Percentiles rank a stretch among this genome's conserved stretches.
Conservation (phyloP, 164 flowering plant genomes). For the Stephania yunnanensis region DNA sequence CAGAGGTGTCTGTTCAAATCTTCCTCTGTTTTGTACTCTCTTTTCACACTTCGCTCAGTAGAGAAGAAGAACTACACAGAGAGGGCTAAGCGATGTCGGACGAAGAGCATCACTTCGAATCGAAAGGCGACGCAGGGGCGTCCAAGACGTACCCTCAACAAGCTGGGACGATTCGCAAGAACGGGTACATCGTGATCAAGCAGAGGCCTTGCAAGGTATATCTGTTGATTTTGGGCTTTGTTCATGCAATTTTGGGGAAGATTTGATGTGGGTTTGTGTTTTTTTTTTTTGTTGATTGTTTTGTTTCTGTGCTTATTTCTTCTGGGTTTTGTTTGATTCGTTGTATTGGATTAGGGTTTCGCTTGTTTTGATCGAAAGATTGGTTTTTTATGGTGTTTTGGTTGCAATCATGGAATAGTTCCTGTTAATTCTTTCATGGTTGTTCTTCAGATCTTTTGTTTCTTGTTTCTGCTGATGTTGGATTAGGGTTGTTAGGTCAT, state of each 20-base stretch:
- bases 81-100: constrained; percentile 28
- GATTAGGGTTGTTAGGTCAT: background rate
- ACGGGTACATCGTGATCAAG: constrained; percentile 51
- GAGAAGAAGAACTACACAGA: background rate
- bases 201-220: constrained; percentile 55
- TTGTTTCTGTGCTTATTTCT: too few species aligned
- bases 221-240: background rate
- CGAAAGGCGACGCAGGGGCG: constrained; percentile 8
- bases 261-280: background rate
- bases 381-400: too few species aligned
- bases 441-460: too few species aligned
- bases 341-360: too few species aligned
- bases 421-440: too few species aligned
- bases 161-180: constrained; percentile 55
- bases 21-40: background rate
- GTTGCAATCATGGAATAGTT: too few species aligned
- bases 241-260: background rate
- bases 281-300: background rate
- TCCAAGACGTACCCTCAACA: constrained; percentile 48
- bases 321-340: too few species aligned
- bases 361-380: too few species aligned
- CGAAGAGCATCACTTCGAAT: constrained; percentile 16
- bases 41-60: background rate
- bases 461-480: too few species aligned
- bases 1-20: background rate